phyloP scores from a whole-genome alignment of 352 stramenopile genomes.

The Globisporangium yorkense region DNA sequence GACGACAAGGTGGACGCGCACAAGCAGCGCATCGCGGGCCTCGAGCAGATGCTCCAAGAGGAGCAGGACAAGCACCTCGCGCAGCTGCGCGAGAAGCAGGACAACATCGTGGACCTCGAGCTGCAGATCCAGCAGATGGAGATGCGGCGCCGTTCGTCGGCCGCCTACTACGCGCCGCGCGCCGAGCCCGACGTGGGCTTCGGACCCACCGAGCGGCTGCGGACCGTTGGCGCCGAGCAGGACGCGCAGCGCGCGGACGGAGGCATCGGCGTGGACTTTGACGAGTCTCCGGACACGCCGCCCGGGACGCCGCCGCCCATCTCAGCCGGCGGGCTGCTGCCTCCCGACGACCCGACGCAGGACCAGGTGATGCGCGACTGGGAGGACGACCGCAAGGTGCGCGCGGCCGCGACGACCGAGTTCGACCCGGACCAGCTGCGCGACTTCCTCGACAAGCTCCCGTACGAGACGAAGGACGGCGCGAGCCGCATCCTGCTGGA shows the following conservation, averaged over 20 bases:
- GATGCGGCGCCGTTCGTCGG: conserved; percentile 41
- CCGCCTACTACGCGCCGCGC: conserved; percentile 30
- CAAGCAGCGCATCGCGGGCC: conserved; percentile 49
- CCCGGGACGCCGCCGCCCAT: conserved; percentile 73
- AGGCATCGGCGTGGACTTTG: conserved; percentile 17
- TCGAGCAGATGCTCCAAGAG: conserved; percentile 51
- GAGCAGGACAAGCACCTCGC: conserved; percentile 64
- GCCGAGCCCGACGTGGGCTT: conserved; percentile 43
- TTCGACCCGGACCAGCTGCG: conserved; percentile 41
- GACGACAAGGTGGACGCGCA: conserved; percentile 64
- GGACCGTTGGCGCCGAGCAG: conserved; percentile 14
- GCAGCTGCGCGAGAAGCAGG: conserved; percentile 69
- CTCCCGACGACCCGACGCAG: conserved; percentile 37
- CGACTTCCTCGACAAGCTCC: conserved; percentile 53
- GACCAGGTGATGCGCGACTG: conserved; percentile 67
- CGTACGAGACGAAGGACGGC: conserved; percentile 61
- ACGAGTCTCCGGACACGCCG: conserved; percentile 62
- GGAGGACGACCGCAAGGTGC: conserved; percentile 57
- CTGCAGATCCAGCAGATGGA: conserved; percentile 58
- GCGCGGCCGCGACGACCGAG: conserved; percentile 27
- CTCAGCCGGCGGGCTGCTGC: conserved; percentile 41
- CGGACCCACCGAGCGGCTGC: conserved; percentile 33
- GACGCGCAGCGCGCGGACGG: conserved; percentile 4
- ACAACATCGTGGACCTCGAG: conserved; percentile 56
- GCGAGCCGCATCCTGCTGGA: conserved; percentile 57